A percentile compares a stretch with the other conserved stretches of the same genome.
Conservation (phyloP, 2,329 filamentous ascomycete genomes). For the Penicillium fuscoglaucum region DNA sequence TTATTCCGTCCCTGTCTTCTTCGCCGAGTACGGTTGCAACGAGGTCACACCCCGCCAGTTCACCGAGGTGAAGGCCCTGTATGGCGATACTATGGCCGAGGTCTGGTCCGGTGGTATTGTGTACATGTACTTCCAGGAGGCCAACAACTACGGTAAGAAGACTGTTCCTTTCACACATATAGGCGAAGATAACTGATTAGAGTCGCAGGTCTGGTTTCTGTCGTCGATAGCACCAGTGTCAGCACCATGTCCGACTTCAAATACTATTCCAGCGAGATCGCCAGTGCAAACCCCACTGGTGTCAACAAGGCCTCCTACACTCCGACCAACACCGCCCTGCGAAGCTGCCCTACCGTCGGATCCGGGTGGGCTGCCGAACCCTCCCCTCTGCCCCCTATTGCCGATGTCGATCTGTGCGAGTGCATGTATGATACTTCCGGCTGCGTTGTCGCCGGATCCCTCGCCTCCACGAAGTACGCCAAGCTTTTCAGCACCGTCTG, state of each 20-base stretch:
- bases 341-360: constrained; percentile 66
- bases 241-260: constrained; percentile 72
- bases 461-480: constrained; percentile 24
- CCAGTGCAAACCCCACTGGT: constrained; percentile 63
- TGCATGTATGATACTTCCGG: constrained; percentile 76
- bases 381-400: constrained; percentile 71
- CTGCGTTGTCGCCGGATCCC: constrained; percentile 62
- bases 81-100: constrained; percentile 71
- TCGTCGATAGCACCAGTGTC: constrained; percentile 62
- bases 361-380: constrained; percentile 66
- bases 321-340: constrained; percentile 66
- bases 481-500: constrained; percentile 62
- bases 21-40: constrained; percentile 97
- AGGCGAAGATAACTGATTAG: neutral
- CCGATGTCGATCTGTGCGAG: constrained; percentile 72
- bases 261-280: constrained; percentile 67
- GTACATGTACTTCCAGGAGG: constrained; percentile 94
- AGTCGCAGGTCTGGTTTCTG: constrained; percentile 53
- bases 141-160: constrained; percentile 60
- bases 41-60: constrained; percentile 68
- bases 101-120: constrained; percentile 95
- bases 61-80: constrained; percentile 79
- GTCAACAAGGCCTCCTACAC: constrained; percentile 68
- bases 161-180: neutral
- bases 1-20: constrained; percentile 92